Conservation (phyloP, 345 rosid species). For the Hirschfeldia incana region DNA sequence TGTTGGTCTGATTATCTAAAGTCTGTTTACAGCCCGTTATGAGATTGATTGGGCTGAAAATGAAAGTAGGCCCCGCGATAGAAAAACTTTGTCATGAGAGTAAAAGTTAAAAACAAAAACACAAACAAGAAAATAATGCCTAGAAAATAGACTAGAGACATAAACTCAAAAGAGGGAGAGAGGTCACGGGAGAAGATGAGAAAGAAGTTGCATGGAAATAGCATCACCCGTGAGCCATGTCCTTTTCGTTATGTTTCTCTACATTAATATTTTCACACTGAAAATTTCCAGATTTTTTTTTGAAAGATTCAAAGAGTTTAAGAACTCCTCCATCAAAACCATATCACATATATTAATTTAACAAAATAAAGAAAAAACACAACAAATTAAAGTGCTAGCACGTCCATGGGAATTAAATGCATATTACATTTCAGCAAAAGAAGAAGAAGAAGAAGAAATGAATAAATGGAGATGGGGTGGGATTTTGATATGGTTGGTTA, state of each 20-base stretch:
- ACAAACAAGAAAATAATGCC: neutral
- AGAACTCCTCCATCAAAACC: neutral
- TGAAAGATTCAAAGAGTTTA: neutral
- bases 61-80: neutral
- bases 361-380: neutral
- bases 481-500: conserved; percentile 13
- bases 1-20: neutral
- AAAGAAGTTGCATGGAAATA: conserved; percentile 32
- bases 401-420: conserved; percentile 4
- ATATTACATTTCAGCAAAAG: neutral
- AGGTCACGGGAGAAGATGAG: conserved; percentile 36
- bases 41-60: neutral
- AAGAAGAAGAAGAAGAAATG: neutral
- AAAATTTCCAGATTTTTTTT: neutral
- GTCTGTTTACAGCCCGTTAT: neutral
- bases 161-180: conserved; percentile 1
- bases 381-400: neutral
- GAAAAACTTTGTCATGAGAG: conserved; percentile 26
- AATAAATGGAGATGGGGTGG: conserved; percentile 23
- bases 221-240: conserved; percentile 35
- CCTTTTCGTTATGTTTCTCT: conserved; percentile 16
- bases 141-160: conserved; percentile 5
- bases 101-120: conserved; percentile 11
- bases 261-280: conserved; percentile 10
- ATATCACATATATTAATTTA: neutral